Percentiles rank a stretch among this genome's conserved stretches.
Conservation (phyloP, 108 stramenopile genomes). For the Licmophora abbreviata region DNA sequence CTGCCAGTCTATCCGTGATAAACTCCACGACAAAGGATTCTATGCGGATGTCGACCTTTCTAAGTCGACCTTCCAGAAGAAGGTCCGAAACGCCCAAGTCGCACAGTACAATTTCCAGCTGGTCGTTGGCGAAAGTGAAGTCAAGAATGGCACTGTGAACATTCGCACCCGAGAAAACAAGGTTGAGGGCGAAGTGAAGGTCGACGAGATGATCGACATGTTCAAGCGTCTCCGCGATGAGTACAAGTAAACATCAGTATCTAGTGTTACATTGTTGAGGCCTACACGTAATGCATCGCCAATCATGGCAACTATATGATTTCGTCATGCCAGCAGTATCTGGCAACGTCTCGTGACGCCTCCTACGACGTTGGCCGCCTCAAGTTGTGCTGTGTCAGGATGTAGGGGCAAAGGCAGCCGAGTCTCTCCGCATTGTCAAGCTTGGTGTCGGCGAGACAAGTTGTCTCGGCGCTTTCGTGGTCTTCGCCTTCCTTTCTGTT, state of each 20-base stretch:
- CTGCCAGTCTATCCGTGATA: slow-evolving; percentile 70
- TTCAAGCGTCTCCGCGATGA: slow-evolving; percentile 49
- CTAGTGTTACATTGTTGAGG: background rate
- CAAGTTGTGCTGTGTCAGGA: too few species aligned
- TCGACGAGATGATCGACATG: slow-evolving; percentile 74
- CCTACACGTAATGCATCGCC: too few species aligned
- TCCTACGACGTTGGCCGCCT: too few species aligned
- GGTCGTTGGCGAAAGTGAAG: slow-evolving; percentile 92
- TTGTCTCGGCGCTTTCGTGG: too few species aligned
- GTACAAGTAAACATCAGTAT: slow-evolving; percentile 6
- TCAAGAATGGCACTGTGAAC: slow-evolving; percentile 82
- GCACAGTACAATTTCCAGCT: slow-evolving; percentile 98
- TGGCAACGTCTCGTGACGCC: too few species aligned
- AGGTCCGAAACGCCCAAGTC: slow-evolving; percentile 93
- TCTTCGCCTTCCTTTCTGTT: too few species aligned
- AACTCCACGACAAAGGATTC: slow-evolving; percentile 85
- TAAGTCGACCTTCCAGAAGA: slow-evolving; percentile 96
- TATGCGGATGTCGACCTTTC: slow-evolving; percentile 92
- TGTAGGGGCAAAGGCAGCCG: too few species aligned
- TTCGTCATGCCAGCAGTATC: too few species aligned
- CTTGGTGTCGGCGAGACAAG: too few species aligned
- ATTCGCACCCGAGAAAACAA: slow-evolving; percentile 90
- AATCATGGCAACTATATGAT: too few species aligned
- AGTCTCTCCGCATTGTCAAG: too few species aligned
- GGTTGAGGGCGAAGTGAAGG: slow-evolving; percentile 87